Evolutionary conservation across 2,329 filamentous ascomycete species (phyloP), one percentile per base, ranked within the genome.

Genomic region (Waltergamsia citrina): DNA sequence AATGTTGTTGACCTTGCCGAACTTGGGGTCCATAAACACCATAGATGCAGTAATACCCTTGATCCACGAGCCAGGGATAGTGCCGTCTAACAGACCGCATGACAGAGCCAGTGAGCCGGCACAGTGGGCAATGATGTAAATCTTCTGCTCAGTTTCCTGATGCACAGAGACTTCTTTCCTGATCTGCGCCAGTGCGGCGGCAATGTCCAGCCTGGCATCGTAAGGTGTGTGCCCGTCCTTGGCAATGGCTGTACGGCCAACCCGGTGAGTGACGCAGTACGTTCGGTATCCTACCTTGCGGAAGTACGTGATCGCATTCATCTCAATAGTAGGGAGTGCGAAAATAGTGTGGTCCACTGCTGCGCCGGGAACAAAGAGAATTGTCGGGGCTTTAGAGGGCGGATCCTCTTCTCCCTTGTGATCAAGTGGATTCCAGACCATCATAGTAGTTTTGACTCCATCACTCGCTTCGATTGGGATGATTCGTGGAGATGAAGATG

Each of bases 281-380:
- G 75, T 67, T 7, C 69, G 62, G 52, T 81, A 78, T 12, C 76
- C 76, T 1, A 65, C 67, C 4, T 66, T 58, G 4, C 64, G 69
- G 52, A 81, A 74, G 54, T 77, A 78, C 44, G 78, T 73, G 41
- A 81, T 65, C 2, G 74, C 65, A 47, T 81, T 79, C 40, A 65
- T 69, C 21, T 65, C 62, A 35, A 81, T 75, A 3, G 74, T 80
- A 2, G 75, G 74, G 16, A 78, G 59, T 1, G 75, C 67, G 41
- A 63, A 81, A 36, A 80, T 75, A 41, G 73, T 68, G 43, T 81
- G 70, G 48, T 79, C 72, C 2, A 80, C 74, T 1, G 72, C 63
- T 0, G 74, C 74, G n/a, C 76, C 76, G 0, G 75, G 73, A 26
- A 81, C 60, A 57, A 81, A 67, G 36, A 81, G 66, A 9, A 81